These are phyloP conservation scores for Inonotus hispidus DNA, from an alignment of 1,284 basidiomycete genomes.

Conservation along the genomic window DNA sequence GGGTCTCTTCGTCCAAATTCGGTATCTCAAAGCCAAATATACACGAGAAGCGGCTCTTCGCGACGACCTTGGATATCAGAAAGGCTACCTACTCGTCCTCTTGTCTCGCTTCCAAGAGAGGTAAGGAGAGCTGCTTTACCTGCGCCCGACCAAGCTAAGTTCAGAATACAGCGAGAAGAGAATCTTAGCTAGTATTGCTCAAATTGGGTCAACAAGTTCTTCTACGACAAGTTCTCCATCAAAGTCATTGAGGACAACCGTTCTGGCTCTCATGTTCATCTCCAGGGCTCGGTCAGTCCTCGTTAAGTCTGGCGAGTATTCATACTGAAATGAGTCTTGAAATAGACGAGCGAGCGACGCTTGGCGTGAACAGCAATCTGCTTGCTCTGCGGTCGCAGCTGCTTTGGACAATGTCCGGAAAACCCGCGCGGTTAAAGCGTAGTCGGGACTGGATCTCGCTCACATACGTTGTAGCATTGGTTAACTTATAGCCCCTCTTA, in stretches of 20 bases:
- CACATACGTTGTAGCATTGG: neutral
- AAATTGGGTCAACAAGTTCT: slow-evolving; percentile 60
- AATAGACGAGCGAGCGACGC: slow-evolving; percentile 48
- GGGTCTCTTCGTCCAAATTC: slow-evolving; percentile 82
- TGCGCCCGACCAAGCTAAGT: neutral
- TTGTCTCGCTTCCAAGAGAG: slow-evolving; percentile 66
- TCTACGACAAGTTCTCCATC: slow-evolving; percentile 31
- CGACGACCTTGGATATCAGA: slow-evolving; percentile 81
- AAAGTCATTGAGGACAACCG: slow-evolving; percentile 55
- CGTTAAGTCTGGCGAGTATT: slow-evolving; percentile 11
- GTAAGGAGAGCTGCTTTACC: slow-evolving; percentile 38
- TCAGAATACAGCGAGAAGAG: slow-evolving; percentile 58
- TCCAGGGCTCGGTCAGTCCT: slow-evolving; percentile 57
- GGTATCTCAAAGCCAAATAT: slow-evolving; percentile 89
- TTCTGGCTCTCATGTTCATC: slow-evolving; percentile 58
- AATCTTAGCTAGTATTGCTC: slow-evolving; percentile 73
- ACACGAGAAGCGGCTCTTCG: slow-evolving; percentile 81
- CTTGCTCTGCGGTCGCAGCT: slow-evolving; percentile 54
- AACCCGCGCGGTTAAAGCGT: slow-evolving; percentile 17
- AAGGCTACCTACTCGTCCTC: slow-evolving; percentile 69
- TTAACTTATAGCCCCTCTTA: neutral
- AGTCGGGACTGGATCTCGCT: neutral
- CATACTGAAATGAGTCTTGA: slow-evolving; percentile 1
- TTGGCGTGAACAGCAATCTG: slow-evolving; percentile 57
- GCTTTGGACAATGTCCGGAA: slow-evolving; percentile 68